Conservation (phyloP, 108 stramenopile species). For the Mayamaea pseudoterrestris region DNA sequence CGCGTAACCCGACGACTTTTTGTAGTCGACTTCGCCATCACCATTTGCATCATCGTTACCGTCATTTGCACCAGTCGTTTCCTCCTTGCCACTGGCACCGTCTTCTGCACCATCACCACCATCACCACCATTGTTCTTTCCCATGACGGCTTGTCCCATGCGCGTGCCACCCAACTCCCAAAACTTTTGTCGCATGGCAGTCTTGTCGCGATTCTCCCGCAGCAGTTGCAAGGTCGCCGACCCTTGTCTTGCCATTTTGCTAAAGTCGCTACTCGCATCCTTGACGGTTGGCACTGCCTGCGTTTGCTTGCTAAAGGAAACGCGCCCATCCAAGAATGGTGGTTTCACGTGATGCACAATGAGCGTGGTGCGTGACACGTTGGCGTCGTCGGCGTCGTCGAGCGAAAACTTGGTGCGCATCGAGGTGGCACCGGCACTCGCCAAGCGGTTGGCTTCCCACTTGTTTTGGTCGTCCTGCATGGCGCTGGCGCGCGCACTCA, state of each 20-base stretch:
- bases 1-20: conserved; percentile 79
- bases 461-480: conserved; percentile 89
- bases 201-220: conserved; percentile 80
- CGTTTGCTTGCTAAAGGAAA: conserved; percentile 67
- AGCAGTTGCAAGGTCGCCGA: conserved; percentile 56
- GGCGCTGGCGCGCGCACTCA: conserved; percentile 43
- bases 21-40: conserved; percentile 76
- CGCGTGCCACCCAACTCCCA: conserved; percentile 96
- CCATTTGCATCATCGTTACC: conserved; percentile 16
- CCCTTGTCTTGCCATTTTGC: conserved; percentile 84
- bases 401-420: conserved; percentile 50
- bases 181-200: conserved; percentile 91
- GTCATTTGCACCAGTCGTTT: conserved; percentile 14
- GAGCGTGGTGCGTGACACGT: conserved; percentile 57
- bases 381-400: conserved; percentile 55
- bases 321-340: conserved; percentile 85
- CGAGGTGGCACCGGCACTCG: conserved; percentile 83
- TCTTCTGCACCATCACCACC: conserved; percentile 7
- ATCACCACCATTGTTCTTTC: conserved; percentile 27
- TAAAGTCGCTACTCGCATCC: conserved; percentile 85
- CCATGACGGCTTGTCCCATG: conserved; percentile 89
- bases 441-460: conserved; percentile 92
- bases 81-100: conserved; percentile 15
- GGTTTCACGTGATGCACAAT: conserved; percentile 94
- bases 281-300: conserved; percentile 80